phyloP scores from a whole-genome alignment of 306 rosid genomes.

The Alnus glutinosa region DNA sequence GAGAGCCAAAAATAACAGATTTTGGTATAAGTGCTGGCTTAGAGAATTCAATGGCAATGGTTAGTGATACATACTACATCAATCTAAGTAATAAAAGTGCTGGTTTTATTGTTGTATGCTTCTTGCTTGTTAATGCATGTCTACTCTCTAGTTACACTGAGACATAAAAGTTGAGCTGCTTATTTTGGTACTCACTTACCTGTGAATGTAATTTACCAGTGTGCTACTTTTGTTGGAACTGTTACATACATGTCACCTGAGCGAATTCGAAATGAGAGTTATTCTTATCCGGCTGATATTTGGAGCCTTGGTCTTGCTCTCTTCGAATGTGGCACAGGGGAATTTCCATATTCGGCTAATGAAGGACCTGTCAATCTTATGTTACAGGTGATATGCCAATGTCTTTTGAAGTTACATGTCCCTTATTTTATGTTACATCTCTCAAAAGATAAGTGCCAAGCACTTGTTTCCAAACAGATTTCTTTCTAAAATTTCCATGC shows the following conservation, averaged over 20 bases:
- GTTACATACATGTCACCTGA: constrained; percentile 99
- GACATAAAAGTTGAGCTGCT: not conserved
- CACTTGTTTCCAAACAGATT: not conserved
- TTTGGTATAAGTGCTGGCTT: constrained; percentile 98
- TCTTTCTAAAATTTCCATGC: not conserved
- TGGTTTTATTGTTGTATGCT: constrained; percentile 6
- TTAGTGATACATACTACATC: constrained; percentile 36
- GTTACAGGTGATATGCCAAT: constrained; percentile 71
- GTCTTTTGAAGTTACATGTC: constrained; percentile 12
- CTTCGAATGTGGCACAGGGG: constrained; percentile 96
- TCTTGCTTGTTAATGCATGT: constrained; percentile 14
- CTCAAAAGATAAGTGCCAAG: not conserved
- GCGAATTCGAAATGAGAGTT: constrained; percentile 87
- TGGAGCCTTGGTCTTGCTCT: constrained; percentile 99
- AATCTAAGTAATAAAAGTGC: constrained; percentile 1
- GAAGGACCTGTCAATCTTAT: constrained; percentile 97
- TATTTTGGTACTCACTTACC: constrained; percentile 14
- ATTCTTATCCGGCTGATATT: constrained; percentile 97
- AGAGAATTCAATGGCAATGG: constrained; percentile 97
- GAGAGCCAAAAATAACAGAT: constrained; percentile 94
- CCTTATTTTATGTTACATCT: constrained; percentile 1
- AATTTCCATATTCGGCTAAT: constrained; percentile 87
- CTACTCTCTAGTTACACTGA: not conserved
- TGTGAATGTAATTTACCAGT: constrained; percentile 47
- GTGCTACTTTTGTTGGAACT: constrained; percentile 97